Percentiles rank a stretch among this genome's conserved stretches.
Evolutionary conservation across 2,329 filamentous ascomycete species (phyloP).

Genomic region (Pseudogymnoascus sp.): DNA sequence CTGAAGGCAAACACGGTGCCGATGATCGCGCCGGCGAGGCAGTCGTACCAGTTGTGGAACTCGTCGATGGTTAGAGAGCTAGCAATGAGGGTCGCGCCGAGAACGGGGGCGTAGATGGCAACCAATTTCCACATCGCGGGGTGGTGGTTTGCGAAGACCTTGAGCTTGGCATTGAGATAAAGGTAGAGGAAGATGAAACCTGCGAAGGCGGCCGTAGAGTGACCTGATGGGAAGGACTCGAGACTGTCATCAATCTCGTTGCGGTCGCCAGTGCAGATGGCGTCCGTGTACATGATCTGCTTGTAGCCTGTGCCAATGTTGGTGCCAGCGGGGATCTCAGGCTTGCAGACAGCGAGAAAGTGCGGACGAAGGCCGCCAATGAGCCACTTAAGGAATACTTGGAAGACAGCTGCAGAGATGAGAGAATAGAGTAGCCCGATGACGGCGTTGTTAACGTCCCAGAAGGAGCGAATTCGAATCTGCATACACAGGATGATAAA

Average conservation of each 20-base stretch:
- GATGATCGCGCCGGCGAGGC: constrained; percentile 58
- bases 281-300: constrained; percentile 57
- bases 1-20: constrained; percentile 59
- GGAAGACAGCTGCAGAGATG: constrained; percentile 65
- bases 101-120: constrained; percentile 55
- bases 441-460: constrained; percentile 63
- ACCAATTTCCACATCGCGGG: constrained; percentile 67
- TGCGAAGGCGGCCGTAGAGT: constrained; percentile 65
- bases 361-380: constrained; percentile 67
- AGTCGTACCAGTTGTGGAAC: constrained; percentile 69
- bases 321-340: constrained; percentile 39
- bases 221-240: constrained; percentile 65
- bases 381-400: constrained; percentile 68
- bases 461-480: constrained; percentile 59
- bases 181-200: constrained; percentile 64
- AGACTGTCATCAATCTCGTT: constrained; percentile 60
- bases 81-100: constrained; percentile 60
- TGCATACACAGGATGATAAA: constrained; percentile 57
- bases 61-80: constrained; percentile 65
- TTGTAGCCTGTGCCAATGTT: constrained; percentile 34
- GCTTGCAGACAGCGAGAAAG: constrained; percentile 64
- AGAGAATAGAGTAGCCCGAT: constrained; percentile 63
- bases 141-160: constrained; percentile 66
- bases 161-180: constrained; percentile 73
- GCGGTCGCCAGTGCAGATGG: constrained; percentile 60